Percentiles rank a stretch among this genome's conserved stretches.
Conservation (phyloP, 768 basidiomycete species). For the Tylopilus intermedius region DNA sequence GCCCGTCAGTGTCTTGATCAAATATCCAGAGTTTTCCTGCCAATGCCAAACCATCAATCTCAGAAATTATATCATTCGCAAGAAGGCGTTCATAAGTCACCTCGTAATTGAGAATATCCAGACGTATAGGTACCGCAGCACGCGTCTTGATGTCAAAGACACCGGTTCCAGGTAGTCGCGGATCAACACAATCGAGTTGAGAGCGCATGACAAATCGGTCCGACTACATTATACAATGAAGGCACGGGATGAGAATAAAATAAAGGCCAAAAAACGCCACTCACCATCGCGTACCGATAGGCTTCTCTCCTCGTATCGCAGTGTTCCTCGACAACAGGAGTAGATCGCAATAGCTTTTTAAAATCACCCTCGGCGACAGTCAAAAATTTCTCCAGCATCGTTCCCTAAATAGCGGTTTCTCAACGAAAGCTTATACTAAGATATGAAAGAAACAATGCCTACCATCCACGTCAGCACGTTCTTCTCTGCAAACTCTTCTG, state of each 20-base stretch:
- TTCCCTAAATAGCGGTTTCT: conserved; percentile 52
- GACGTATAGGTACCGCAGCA: conserved; percentile 75
- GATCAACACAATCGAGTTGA: conserved; percentile 85
- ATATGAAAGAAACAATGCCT: conserved; percentile 12
- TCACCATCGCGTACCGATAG: conserved; percentile 81
- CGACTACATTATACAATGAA: conserved; percentile 24
- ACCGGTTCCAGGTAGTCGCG: conserved; percentile 78
- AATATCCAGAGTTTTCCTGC: conserved; percentile 76
- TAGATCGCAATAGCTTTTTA: conserved; percentile 43
- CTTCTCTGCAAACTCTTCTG: conserved; percentile 43
- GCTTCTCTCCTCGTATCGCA: conserved; percentile 53
- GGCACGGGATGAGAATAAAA: not conserved
- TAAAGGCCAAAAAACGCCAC: conserved; percentile 7
- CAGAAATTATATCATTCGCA: not conserved
- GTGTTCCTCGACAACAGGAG: conserved; percentile 24
- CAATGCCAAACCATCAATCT: not conserved
- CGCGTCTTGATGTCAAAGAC: conserved; percentile 97
- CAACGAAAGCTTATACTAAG: too few species aligned
- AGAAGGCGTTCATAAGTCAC: conserved; percentile 29
- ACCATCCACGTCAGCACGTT: conserved; percentile 79
- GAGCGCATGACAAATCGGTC: conserved; percentile 81
- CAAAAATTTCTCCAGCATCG: conserved; percentile 82
- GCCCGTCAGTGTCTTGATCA: conserved; percentile 62
- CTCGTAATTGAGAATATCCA: conserved; percentile 80
- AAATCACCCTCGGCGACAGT: conserved; percentile 67